Evolutionary conservation across 2,329 filamentous ascomycete genomes (phyloP).

Genomic region (Metarhizium humberi): DNA sequence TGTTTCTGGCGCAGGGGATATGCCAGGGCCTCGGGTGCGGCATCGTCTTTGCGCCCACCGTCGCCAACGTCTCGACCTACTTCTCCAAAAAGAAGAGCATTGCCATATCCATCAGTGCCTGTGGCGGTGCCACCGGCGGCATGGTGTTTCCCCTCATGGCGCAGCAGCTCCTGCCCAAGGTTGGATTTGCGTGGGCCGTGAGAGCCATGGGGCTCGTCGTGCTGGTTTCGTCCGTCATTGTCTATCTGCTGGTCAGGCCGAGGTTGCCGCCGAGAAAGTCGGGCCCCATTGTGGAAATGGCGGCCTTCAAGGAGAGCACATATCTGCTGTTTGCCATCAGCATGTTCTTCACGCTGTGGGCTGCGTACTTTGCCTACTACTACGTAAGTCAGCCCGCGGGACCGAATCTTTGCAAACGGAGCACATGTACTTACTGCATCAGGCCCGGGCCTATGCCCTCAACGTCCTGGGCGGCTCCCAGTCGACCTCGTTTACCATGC

Average conservation of each 20-base stretch:
- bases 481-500: conserved; percentile 43
- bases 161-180: conserved; percentile 43
- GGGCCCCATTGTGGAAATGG: conserved; percentile 41
- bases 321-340: conserved; percentile 28
- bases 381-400: conserved; percentile 19
- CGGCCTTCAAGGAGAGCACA: conserved; percentile 38
- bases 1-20: conserved; percentile 44
- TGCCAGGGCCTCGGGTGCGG: conserved; percentile 47
- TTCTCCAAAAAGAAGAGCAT: conserved; percentile 50
- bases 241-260: conserved; percentile 34
- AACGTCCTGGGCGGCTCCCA: conserved; percentile 37
- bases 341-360: conserved; percentile 35
- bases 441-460: conserved; percentile 29
- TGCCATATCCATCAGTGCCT: conserved; percentile 49
- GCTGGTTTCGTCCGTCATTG: conserved; percentile 30
- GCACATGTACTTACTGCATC: neutral
- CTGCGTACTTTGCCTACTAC: conserved; percentile 41
- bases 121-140: conserved; percentile 52
- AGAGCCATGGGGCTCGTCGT: conserved; percentile 52
- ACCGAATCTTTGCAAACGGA: neutral
- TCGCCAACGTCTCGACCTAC: conserved; percentile 49
- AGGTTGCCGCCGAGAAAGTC: conserved; percentile 37
- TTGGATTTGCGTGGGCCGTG: conserved; percentile 59
- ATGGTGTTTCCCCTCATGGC: conserved; percentile 53
- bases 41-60: conserved; percentile 42